Conservation (phyloP, 2,329 filamentous ascomycete species). For the Penicillium sp. region DNA sequence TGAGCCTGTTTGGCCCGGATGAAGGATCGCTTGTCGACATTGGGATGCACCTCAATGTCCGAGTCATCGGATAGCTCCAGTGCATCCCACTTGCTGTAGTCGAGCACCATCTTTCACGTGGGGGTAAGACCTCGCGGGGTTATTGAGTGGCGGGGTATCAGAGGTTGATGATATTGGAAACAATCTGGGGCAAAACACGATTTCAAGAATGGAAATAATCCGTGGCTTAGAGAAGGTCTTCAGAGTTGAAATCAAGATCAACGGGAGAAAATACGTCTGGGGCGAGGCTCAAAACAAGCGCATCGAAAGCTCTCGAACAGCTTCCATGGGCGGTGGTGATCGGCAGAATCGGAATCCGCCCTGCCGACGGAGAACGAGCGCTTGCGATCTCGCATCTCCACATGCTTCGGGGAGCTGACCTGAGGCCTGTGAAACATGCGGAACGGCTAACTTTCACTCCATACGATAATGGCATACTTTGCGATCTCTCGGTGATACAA, state of each 20-base stretch:
- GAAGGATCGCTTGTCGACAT: slow-evolving; percentile 97
- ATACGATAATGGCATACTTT: slow-evolving; percentile 37
- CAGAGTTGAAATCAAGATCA: background rate
- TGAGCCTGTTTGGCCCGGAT: slow-evolving; percentile 98
- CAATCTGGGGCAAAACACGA: background rate
- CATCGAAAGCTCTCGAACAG: slow-evolving; percentile 36
- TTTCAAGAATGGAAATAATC: background rate
- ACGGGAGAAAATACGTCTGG: background rate
- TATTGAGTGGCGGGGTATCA: slow-evolving; percentile 18
- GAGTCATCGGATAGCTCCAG: slow-evolving; percentile 98
- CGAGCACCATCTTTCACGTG: slow-evolving; percentile 54
- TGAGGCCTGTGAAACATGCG: slow-evolving; percentile 12
- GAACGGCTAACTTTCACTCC: slow-evolving; percentile 10
- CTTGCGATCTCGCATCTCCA: slow-evolving; percentile 16
- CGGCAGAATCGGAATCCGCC: slow-evolving; percentile 27
- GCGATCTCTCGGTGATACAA: slow-evolving; percentile 26
- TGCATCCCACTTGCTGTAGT: slow-evolving; percentile 70
- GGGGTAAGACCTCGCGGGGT: background rate
- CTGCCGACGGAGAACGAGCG: slow-evolving; percentile 16
- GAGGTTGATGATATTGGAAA: slow-evolving; percentile 7
- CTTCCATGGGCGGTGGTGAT: slow-evolving; percentile 35
- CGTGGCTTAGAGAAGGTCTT: background rate
- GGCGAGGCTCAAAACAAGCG: slow-evolving; percentile 10
- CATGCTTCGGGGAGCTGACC: slow-evolving; percentile 17
- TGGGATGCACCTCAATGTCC: slow-evolving; percentile 96